Base-by-base conservation (phyloP, 2,329 filamentous ascomycete species). In the Rhynchosporium graminicola region DNA sequence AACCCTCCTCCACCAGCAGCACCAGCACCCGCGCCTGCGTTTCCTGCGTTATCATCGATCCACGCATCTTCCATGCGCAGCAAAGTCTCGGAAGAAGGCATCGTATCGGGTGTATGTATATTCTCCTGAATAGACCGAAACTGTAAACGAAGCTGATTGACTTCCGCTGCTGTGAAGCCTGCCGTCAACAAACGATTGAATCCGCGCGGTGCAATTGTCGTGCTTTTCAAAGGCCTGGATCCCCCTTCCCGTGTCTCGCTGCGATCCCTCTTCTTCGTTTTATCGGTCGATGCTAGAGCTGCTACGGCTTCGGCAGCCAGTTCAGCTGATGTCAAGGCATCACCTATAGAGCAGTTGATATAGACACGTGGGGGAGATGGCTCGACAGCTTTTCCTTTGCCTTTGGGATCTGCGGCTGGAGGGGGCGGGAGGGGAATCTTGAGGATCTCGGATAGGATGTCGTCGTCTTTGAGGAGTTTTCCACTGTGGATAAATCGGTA, bases 301-400 rank as follows among this genome's bases (percentile, higher is more conserved):
- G 70, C 72, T 15, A 80, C 76, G 10, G 77, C 77, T 78, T 97
- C 93, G 13, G 80, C 82, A 1, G 81, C 82, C 28, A 98, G 83
- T 62, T 97, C 92, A 0, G 80, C 73, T 12, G 83, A 74, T 0
- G 88, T 84, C 12, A 98, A 82, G 31, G 84, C 80, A 74, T 91
- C 87, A 60, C 92, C 92, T 63, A 98, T 90, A 67, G 91, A 94
- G 81, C 94, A 98, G 79, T 96, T 96, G 65, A 98, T 88, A 75
- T 96, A 97, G 71, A 96, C 84, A 50, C 89, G 83, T 1, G 76
- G 67, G 38, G 77, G 74, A 13, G 74, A 72, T 8, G 76, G 75
- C 7, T 80, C 78, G 4, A 87, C 75, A 0, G 83, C 83, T 63
- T 95, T 96, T 52, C 89, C 91, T 71, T 91, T 92, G 60, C 80